These are phyloP conservation scores for Naematelia aurantialba DNA, from an alignment of 768 basidiomycete genomes.

Conservation along the genomic window DNA sequence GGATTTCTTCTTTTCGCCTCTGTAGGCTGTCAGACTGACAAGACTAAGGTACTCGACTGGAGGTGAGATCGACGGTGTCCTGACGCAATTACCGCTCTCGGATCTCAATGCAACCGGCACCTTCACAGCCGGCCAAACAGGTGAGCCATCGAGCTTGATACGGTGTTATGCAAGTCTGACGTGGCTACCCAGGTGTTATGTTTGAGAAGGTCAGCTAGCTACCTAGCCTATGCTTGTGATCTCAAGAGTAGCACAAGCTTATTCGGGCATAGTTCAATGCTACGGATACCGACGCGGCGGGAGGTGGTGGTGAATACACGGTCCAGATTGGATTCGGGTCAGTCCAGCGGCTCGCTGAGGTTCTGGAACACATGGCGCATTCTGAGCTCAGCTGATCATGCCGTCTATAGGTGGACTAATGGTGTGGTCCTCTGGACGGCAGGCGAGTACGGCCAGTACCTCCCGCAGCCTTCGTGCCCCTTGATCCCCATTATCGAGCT, in stretches of 20 bases:
- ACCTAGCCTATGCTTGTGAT: neutral
- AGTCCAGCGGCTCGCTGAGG: too few relatives aligned
- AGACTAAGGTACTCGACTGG: constrained; percentile 58
- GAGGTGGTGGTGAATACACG: constrained; percentile 58
- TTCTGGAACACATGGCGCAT: too few relatives aligned
- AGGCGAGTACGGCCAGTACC: constrained; percentile 47
- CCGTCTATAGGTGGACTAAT: constrained; percentile 37
- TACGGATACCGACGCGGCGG: constrained; percentile 59
- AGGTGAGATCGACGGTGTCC: constrained; percentile 68
- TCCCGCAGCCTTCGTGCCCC: constrained; percentile 45
- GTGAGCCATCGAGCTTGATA: neutral
- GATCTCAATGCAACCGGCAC: constrained; percentile 45
- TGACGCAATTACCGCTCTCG: constrained; percentile 62
- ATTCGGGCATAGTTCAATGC: constrained; percentile 64
- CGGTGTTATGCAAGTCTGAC: neutral
- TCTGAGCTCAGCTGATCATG: constrained; percentile 13
- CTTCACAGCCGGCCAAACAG: constrained; percentile 23
- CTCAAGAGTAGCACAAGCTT: constrained; percentile 1
- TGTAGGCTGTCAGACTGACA: neutral
- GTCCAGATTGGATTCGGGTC: constrained; percentile 61
- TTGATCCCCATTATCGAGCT: constrained; percentile 42
- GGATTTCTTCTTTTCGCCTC: too few relatives aligned
- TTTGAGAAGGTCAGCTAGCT: constrained; percentile 63
- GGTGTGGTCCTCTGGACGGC: constrained; percentile 48
- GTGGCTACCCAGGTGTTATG: constrained; percentile 38